phyloP scores from a whole-genome alignment of 768 basidiomycete genomes.

The Serendipita vermifera region DNA sequence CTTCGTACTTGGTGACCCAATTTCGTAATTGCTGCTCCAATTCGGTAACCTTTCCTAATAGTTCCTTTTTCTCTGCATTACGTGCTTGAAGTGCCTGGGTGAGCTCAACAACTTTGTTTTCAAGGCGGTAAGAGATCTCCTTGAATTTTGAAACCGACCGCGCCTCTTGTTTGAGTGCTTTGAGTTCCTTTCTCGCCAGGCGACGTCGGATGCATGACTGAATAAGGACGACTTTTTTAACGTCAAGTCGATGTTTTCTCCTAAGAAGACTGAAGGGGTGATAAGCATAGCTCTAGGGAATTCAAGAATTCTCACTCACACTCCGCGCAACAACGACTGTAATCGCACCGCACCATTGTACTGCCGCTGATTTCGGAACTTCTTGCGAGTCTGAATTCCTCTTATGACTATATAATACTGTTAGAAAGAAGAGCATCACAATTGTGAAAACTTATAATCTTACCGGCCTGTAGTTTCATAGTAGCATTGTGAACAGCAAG shows the following conservation, averaged over 20 bases:
- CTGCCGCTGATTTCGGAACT: conserved; percentile 43
- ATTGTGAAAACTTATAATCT: conserved; percentile 26
- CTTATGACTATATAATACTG: conserved; percentile 43
- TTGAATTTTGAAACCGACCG: conserved; percentile 97
- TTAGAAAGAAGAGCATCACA: not conserved
- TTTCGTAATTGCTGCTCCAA: conserved; percentile 77
- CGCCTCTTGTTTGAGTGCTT: conserved; percentile 73
- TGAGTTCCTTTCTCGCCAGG: conserved; percentile 74
- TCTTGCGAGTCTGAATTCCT: conserved; percentile 53
- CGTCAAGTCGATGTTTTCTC: conserved; percentile 42
- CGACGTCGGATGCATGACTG: conserved; percentile 89
- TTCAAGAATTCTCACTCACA: conserved; percentile 44
- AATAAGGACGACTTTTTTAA: conserved; percentile 63
- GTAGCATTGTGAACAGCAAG: conserved; percentile 47
- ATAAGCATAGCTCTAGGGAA: conserved; percentile 2
- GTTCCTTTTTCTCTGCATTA: conserved; percentile 78
- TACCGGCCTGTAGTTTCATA: conserved; percentile 72
- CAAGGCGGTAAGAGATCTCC: conserved; percentile 91
- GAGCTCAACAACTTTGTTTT: conserved; percentile 98
- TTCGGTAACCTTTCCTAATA: conserved; percentile 59
- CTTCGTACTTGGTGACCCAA: conserved; percentile 81
- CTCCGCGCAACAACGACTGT: conserved; percentile 76
- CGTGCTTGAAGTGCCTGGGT: conserved; percentile 87
- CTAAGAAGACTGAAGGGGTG: conserved; percentile 36
- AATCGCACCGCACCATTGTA: conserved; percentile 52